These are phyloP conservation scores for Magnusiomyces magnusii DNA, from an alignment of 1,139 yeast species.

Conservation along the genomic window DNA sequence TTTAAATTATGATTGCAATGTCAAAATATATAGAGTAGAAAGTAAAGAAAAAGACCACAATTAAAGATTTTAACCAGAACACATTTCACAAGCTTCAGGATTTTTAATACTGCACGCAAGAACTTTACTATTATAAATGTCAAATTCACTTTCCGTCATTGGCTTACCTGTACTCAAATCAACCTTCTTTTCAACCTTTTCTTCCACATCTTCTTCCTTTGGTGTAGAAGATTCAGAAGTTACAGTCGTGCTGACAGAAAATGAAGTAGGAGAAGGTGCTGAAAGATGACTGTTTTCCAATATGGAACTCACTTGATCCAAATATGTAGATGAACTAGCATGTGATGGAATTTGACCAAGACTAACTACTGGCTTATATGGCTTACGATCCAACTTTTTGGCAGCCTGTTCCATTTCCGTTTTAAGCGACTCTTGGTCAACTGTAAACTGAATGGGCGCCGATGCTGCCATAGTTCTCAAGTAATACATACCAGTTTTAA, in stretches of 20 bases:
- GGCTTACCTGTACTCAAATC: background rate
- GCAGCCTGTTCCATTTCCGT: conserved; percentile 28
- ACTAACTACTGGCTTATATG: conserved; percentile 24
- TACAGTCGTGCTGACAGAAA: background rate
- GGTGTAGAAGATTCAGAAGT: background rate
- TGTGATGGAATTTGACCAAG: conserved; percentile 33
- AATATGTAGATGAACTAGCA: background rate
- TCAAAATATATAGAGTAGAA: background rate
- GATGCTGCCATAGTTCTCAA: conserved; percentile 93
- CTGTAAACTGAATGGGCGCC: conserved; percentile 87
- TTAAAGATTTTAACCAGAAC: conserved; percentile 63
- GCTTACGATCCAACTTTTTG: conserved; percentile 31
- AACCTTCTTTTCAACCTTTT: background rate
- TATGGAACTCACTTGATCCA: background rate
- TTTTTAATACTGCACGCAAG: conserved; percentile 95
- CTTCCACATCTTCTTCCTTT: background rate
- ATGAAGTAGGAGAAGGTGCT: background rate
- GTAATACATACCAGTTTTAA: conserved; percentile 88
- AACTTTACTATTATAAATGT: conserved; percentile 86
- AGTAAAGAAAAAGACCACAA: background rate
- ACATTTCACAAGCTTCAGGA: conserved; percentile 98
- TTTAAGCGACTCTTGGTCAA: conserved; percentile 51
- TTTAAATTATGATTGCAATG: too few species aligned
- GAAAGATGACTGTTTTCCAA: background rate
- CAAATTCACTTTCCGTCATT: conserved; percentile 33